phyloP scores from a whole-genome alignment of 768 basidiomycete genomes.

The Mrakia gelida region DNA sequence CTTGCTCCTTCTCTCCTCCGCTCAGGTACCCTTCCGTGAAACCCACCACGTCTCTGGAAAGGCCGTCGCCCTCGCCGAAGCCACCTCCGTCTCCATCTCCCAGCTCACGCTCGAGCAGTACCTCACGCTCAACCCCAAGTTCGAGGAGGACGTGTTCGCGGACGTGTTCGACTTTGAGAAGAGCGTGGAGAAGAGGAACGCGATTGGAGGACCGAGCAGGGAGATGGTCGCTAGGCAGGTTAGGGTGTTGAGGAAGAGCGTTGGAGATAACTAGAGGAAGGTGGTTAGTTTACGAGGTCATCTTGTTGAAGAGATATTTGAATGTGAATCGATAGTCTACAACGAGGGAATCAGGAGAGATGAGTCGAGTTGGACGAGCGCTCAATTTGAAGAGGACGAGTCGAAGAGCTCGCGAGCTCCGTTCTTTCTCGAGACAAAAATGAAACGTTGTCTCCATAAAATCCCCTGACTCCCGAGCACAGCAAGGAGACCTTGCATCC shows the following conservation, averaged over 20 bases:
- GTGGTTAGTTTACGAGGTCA: neutral
- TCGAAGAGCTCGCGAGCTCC: conserved; percentile 52
- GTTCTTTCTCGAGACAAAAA: too few relatives aligned
- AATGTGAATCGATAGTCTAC: neutral
- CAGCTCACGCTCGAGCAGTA: conserved; percentile 76
- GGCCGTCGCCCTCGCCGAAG: conserved; percentile 90
- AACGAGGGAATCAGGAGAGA: too few relatives aligned
- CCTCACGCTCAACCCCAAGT: conserved; percentile 67
- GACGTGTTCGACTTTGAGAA: conserved; percentile 89
- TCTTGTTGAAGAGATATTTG: neutral
- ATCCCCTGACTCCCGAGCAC: too few relatives aligned
- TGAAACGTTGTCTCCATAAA: too few relatives aligned
- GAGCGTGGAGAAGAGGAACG: conserved; percentile 83
- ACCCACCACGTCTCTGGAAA: conserved; percentile 97
- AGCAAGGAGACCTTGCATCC: too few relatives aligned
- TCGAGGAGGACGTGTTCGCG: conserved; percentile 70
- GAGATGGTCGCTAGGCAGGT: conserved; percentile 84
- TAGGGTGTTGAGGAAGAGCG: conserved; percentile 55
- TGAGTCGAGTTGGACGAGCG: neutral
- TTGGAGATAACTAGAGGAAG: neutral
- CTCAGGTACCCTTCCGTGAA: conserved; percentile 91
- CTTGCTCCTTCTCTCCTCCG: neutral
- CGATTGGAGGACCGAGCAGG: conserved; percentile 86
- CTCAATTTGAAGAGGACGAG: too few relatives aligned
- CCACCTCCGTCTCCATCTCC: conserved; percentile 71